Evolutionary conservation across 169 alveolate genomes (phyloP).

Genomic region (Besnoitia besnoiti): DNA sequence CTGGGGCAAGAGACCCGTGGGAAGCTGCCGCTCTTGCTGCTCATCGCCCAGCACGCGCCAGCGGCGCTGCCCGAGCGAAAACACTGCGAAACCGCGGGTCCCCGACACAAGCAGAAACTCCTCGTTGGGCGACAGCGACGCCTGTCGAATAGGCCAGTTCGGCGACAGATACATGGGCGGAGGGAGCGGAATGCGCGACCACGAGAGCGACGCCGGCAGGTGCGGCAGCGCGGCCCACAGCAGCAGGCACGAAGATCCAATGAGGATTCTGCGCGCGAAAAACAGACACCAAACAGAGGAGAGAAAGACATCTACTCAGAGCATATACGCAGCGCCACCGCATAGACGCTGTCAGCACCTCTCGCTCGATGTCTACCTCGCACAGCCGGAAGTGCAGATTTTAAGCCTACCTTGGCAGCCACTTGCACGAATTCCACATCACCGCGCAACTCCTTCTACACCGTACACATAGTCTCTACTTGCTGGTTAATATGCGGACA

Average conservation of each 20-base stretch:
- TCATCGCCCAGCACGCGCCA: conserved; percentile 74
- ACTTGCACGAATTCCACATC: too few relatives aligned
- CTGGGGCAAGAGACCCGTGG: conserved; percentile 72
- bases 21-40: conserved; percentile 70
- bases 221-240: conserved; percentile 41
- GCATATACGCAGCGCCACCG: too few relatives aligned
- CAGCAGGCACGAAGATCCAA: conserved; percentile 53
- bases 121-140: conserved; percentile 68
- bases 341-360: too few relatives aligned
- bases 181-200: conserved; percentile 70
- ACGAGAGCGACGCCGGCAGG: conserved; percentile 15
- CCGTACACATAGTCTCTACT: too few relatives aligned
- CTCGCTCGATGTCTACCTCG: too few relatives aligned
- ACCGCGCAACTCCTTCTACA: too few relatives aligned
- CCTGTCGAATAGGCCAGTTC: conserved; percentile 75
- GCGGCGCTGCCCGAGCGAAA: conserved; percentile 69
- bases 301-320: background rate
- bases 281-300: background rate
- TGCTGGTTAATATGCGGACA: too few relatives aligned
- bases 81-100: conserved; percentile 72
- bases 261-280: conserved; percentile 35
- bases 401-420: too few relatives aligned
- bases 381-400: too few relatives aligned
- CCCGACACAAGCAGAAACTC: conserved; percentile 69
- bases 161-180: conserved; percentile 72